These are phyloP conservation scores for Ophiostoma sp. DNA, from an alignment of 2,329 filamentous ascomycete species.

Conservation along the genomic window DNA sequence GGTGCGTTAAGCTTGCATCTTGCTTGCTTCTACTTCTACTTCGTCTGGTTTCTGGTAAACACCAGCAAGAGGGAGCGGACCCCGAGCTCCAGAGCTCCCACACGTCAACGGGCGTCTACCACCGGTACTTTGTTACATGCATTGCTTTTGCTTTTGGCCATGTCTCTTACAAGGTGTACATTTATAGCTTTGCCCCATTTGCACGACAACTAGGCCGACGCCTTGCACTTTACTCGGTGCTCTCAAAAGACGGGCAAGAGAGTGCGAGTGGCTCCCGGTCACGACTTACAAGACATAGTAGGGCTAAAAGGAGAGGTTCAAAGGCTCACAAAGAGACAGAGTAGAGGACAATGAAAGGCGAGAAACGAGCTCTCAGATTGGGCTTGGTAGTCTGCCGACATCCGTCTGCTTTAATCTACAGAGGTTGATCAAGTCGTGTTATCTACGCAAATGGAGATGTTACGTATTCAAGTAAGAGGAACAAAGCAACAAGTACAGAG, in stretches of 20 bases:
- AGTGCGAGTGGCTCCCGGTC: neutral
- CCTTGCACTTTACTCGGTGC: too few relatives aligned
- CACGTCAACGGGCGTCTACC: slow-evolving; percentile 5
- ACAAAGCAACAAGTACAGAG: neutral
- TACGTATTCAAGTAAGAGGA: neutral
- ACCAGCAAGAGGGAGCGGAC: neutral
- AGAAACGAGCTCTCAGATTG: neutral
- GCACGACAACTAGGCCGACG: neutral
- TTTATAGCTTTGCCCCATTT: neutral
- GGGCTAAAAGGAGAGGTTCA: neutral
- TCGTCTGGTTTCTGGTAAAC: neutral
- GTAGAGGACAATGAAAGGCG: neutral
- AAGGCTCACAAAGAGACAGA: too few relatives aligned
- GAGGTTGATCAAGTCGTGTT: neutral
- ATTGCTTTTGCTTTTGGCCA: neutral
- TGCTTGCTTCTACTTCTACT: too few relatives aligned
- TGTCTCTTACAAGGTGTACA: too few relatives aligned
- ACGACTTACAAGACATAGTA: neutral
- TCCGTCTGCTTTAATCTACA: neutral
- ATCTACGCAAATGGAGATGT: neutral
- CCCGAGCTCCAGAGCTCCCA: neutral
- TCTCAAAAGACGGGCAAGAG: neutral
- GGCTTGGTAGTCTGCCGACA: neutral
- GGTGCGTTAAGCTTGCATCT: neutral
- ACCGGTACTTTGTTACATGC: neutral